Evolutionary conservation across 768 basidiomycete species (phyloP), one percentile per base, ranked within the genome.

Genomic region (Rhodotorula kratochvilovae): DNA sequence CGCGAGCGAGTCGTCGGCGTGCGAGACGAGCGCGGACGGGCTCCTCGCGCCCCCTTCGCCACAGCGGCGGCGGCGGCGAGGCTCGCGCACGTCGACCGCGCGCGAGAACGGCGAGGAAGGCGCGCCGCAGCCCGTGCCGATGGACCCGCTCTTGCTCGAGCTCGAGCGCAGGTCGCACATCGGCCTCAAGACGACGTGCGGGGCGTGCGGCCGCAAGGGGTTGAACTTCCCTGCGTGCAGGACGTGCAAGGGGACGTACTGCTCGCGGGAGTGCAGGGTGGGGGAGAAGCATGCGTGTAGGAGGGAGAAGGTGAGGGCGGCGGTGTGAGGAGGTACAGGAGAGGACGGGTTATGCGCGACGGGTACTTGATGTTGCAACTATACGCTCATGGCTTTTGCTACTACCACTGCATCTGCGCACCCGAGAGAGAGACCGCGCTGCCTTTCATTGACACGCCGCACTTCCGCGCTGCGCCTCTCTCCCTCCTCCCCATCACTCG

Each of bases 101-200:
- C 12, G 27, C 3, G 8, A 35, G 19, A 17, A 21, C 19, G 11
- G 1, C 21, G 23, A 25, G 7, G 31, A 8, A 16, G 19, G 2
- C 33, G 21, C 1, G 27, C 6, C 29, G 31, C 1, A 27, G 2
- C 16, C 29, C 36, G 64, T 65, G 58, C 46, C 70, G 62, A 76
- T 76, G 29, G 77, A 77, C 64, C 77, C 77, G 11, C 64, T 77
- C 33, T 50, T 77, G 16, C 66, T 71, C 46, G 77, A 74, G 15
- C 71, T 77, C 58, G 77, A 77, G 55, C 58, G 65, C 1, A 45
- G 61, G 29, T 63, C 60, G 21, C 46, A 62, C 25, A 66, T 77
- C 23, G 75, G 75, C 23, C 68, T 73, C 35, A 61, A 71, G 64
- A 74, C 72, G 25, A 57, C 48, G 15, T 77, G 77, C 63, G 61